A percentile compares a stretch with the other conserved stretches of the same genome.
phyloP scores from a whole-genome alignment of 2,329 filamentous ascomycete genomes.

The Lasiodiplodia sp. region DNA sequence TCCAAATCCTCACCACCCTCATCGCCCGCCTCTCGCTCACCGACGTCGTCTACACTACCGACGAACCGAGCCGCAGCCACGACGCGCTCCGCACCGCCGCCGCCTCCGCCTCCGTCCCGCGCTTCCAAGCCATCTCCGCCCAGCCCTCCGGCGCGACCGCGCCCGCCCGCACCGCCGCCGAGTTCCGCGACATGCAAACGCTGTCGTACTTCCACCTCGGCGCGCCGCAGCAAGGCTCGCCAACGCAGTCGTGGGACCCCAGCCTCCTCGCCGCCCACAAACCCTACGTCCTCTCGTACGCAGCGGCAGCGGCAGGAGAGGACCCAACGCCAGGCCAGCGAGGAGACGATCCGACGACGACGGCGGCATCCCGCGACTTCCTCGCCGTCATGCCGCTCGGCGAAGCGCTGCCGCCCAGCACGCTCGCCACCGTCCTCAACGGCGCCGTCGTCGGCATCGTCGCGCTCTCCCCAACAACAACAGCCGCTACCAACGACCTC shows the following conservation, averaged over 20 bases:
- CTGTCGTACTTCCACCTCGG: slow-evolving; percentile 77
- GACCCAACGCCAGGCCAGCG: too few relatives aligned
- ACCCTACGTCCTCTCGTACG: slow-evolving; percentile 71
- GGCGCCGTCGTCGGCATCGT: slow-evolving; percentile 75
- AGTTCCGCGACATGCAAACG: slow-evolving; percentile 76
- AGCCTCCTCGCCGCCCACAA: slow-evolving; percentile 63
- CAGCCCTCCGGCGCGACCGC: slow-evolving; percentile 44
- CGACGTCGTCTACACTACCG: slow-evolving; percentile 68
- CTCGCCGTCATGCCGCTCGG: slow-evolving; percentile 73
- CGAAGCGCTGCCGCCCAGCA: slow-evolving; percentile 64
- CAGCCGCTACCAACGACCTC: slow-evolving; percentile 54
- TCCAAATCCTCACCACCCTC: slow-evolving; percentile 68
- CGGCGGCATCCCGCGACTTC: slow-evolving; percentile 56
- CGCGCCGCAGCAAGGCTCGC: slow-evolving; percentile 32
- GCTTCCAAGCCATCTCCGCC: slow-evolving; percentile 65
- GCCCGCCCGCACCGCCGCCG: slow-evolving; percentile 65
- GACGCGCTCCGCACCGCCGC: slow-evolving; percentile 58
- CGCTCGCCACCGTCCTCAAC: slow-evolving; percentile 71
- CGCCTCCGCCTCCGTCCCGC: slow-evolving; percentile 20
- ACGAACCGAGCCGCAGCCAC: slow-evolving; percentile 66
- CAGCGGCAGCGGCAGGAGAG: slow-evolving; percentile 41
- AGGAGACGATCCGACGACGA: neutral
- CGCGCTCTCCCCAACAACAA: slow-evolving; percentile 30
- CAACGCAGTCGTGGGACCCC: slow-evolving; percentile 56
- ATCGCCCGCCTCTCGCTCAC: slow-evolving; percentile 63